phyloP scores from a whole-genome alignment of 164 flowering plant genomes.

The Nymphaea colorata region DNA sequence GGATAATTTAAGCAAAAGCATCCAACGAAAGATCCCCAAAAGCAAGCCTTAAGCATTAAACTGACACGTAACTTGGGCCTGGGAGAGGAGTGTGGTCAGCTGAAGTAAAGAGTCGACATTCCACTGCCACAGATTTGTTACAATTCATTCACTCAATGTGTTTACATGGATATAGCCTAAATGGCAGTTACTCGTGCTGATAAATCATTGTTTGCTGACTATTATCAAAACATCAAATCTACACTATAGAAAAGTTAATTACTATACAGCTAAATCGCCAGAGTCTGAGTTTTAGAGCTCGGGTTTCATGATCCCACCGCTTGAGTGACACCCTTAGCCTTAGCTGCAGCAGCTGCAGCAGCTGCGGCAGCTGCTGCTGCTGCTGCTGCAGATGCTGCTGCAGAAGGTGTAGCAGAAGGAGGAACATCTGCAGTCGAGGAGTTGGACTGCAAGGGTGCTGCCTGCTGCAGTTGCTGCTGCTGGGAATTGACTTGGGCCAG shows the following conservation, averaged over 20 bases:
- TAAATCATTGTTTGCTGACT: neutral
- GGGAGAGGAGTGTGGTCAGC: neutral
- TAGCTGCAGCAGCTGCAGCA: slow-evolving; percentile 51
- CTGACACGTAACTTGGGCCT: no score
- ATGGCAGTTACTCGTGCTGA: neutral
- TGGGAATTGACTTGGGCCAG: slow-evolving; percentile 47
- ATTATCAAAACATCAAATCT: neutral
- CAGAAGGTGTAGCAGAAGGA: slow-evolving; percentile 48
- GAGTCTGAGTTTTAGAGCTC: neutral
- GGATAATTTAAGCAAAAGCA: no score
- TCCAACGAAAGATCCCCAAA: no score
- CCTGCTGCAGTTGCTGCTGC: slow-evolving; percentile 30
- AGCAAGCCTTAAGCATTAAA: no score
- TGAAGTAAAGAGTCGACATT: neutral
- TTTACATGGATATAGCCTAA: neutral
- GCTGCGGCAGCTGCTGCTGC: slow-evolving; percentile 71
- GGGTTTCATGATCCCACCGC: slow-evolving; percentile 55
- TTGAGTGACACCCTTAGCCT: slow-evolving; percentile 58
- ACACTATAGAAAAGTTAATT: neutral
- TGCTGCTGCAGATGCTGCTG: slow-evolving; percentile 62
- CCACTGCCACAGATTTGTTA: neutral
- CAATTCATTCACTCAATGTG: neutral
- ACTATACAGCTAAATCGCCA: neutral
- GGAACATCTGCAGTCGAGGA: slow-evolving; percentile 41
- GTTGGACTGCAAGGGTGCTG: slow-evolving; percentile 23